Conservation (phyloP, 2,329 filamentous ascomycete species). For the Microsporum canis region DNA sequence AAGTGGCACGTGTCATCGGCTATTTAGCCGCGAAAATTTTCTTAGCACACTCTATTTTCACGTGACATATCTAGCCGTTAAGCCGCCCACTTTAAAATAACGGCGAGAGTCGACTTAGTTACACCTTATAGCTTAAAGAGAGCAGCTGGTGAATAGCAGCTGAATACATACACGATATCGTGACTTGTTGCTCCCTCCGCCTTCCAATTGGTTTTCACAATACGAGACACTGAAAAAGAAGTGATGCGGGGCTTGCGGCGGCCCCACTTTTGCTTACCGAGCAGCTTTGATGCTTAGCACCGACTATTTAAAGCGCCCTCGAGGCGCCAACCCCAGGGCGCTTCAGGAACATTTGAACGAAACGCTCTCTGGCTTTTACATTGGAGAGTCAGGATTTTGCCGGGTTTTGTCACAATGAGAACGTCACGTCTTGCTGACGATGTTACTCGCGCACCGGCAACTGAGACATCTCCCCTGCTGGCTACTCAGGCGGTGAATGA, state of each 20-base stretch:
- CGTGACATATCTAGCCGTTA: neutral
- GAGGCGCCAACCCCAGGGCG: neutral
- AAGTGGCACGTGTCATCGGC: neutral
- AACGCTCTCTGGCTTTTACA: neutral
- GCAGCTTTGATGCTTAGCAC: neutral
- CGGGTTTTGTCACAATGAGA: conserved; percentile 7
- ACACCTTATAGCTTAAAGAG: neutral
- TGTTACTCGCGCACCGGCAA: conserved; percentile 8
- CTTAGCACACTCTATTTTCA: neutral
- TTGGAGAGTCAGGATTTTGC: neutral
- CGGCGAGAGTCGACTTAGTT: neutral
- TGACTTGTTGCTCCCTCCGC: neutral
- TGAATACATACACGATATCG: neutral
- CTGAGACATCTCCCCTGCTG: conserved; percentile 40
- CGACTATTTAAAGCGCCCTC: neutral
- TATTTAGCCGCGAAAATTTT: neutral
- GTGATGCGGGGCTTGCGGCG: neutral
- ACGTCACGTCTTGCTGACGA: neutral
- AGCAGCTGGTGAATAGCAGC: neutral
- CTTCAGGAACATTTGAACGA: neutral
- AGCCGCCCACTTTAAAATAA: neutral
- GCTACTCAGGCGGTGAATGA: conserved; percentile 20
- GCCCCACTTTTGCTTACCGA: conserved; percentile 3
- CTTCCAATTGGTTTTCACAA: neutral
- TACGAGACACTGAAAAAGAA: neutral